Evolutionary conservation across 2,329 filamentous ascomycete species (phyloP), one percentile per base, ranked within the genome.

Genomic region (Dothideomycetes sp.): DNA sequence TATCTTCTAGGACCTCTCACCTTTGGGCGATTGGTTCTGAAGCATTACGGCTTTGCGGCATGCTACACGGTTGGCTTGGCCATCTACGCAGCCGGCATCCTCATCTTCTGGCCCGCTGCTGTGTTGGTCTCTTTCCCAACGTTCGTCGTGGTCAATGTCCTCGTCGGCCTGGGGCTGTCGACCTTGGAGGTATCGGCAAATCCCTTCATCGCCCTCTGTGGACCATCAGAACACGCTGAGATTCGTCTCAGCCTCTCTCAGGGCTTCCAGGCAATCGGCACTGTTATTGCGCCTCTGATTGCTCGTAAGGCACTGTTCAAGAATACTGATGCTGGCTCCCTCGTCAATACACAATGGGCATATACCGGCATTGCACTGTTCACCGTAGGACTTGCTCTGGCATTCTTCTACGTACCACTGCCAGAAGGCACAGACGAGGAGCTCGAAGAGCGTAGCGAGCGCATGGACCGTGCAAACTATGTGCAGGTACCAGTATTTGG

Each of bases 1-100:
- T 88, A 87, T 53, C 67, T 85, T 40, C 64, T 83, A 18, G 82
- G 79, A 0, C 79, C 83, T 0, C 56, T 85, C 4, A 69, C 81
- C 1, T 74, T 85, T 10, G 83, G 82, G 2, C 64, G 68, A 3
- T 57, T 68, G 5, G 64, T 77, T 1, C 61, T 80, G 36, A 70
- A 71, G 42, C 61, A 63, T 31, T 77, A 71, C 66, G 75, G 76
- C 0, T 80, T 79, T 64, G 78, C 77, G 47, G 64, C 70, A 8
- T 75, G 72, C 31, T 79, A 75, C 49, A 75, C 75, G 37, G 65
- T 73, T 4, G 75, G 75, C 0, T 60, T 80, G 1, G 66, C 64
- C 38, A 69, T 79, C n/a, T 80, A 79, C 49, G 73, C 72, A n/a
- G 73, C 70, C 43, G 75, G 75, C 3, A 68, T 71, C 1, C 55